phyloP scores from a whole-genome alignment of 345 rosid genomes.

The Alliaria petiolata region DNA sequence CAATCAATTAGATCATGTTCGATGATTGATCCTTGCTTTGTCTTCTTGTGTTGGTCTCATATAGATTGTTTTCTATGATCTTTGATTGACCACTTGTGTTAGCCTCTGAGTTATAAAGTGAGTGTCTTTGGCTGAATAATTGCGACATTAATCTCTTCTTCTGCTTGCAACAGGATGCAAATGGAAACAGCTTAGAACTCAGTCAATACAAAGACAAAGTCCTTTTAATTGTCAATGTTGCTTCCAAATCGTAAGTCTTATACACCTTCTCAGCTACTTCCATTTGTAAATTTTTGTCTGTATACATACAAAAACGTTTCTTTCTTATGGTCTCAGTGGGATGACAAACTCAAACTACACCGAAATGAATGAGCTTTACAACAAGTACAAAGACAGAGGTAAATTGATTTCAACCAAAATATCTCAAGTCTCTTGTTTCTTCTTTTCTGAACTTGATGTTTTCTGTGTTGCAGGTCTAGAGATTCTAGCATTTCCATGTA shows the following conservation, averaged over 20 bases:
- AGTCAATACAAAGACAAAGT: conserved; percentile 82
- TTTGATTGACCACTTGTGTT: background rate
- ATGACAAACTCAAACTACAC: conserved; percentile 83
- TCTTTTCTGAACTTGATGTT: background rate
- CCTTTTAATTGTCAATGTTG: conserved; percentile 90
- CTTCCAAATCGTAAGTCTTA: conserved; percentile 72
- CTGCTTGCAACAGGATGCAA: conserved; percentile 56
- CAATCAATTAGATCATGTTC: conserved; percentile 35
- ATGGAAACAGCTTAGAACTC: conserved; percentile 70
- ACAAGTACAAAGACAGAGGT: conserved; percentile 84
- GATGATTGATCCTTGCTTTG: background rate
- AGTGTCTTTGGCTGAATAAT: background rate
- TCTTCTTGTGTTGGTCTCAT: background rate
- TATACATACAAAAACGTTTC: background rate
- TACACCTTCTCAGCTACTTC: background rate
- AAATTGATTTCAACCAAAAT: background rate
- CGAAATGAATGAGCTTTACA: conserved; percentile 67
- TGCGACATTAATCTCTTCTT: background rate
- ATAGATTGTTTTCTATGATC: background rate
- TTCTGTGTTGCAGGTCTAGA: conserved; percentile 53
- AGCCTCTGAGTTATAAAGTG: background rate
- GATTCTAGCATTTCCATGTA: conserved; percentile 88
- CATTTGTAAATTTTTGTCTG: background rate
- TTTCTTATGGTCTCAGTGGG: conserved; percentile 46
- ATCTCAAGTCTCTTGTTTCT: background rate